Base-by-base conservation (phyloP, 2,329 filamentous ascomycete species). In the Lachnellula willkommii region DNA sequence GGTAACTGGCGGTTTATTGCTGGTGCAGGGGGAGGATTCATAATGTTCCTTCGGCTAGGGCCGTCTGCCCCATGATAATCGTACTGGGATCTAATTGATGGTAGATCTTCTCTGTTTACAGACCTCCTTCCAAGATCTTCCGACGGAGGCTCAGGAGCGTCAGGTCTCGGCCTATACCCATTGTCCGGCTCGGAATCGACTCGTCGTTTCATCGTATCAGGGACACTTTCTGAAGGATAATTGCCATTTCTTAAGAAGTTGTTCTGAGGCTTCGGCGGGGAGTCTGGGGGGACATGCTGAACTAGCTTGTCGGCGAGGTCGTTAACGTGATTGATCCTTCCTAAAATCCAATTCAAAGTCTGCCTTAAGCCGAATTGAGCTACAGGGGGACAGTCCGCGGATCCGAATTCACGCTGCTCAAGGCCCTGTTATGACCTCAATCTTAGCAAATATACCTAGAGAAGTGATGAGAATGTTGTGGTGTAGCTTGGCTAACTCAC, bases 11-110 rank as follows among this genome's bases (percentile, higher is more conserved):
- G 63, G 49, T 55, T 63, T 26, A 58, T 60, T 20, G 64, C 59
- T 20, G 60, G 61, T 20, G 64, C 60, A n/a, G 63, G 59, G 11
- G 66, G 67, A 45, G 65, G 67, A 49, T 68, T 65, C 68, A 70
- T 69, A 24, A 55, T 60, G 2, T 57, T 42, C 50, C 58, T 61
- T 26, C 47, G 58, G 26, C 48, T 58, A 15, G 59, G 46, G 11
- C 49, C 49, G 9, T 64, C 61, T 39, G 49, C 47, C 11, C 51
- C 39, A 35, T 58, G 58, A 57, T 66, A 60, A 9, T 60, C 58
- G 40, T 63, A 59, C 24, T 63, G 56, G 17, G 62, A 56, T 51
- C 61, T 58, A 40, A 66, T 60, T 20, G 61, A 48, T n/a, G 57
- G 58, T 14, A 62, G 48, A 2, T 66, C 62, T 35, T 67, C 65